A percentile compares a stretch with the other conserved stretches of the same genome.
phyloP scores from a whole-genome alignment of 768 basidiomycete species.

The Suillus discolor region DNA sequence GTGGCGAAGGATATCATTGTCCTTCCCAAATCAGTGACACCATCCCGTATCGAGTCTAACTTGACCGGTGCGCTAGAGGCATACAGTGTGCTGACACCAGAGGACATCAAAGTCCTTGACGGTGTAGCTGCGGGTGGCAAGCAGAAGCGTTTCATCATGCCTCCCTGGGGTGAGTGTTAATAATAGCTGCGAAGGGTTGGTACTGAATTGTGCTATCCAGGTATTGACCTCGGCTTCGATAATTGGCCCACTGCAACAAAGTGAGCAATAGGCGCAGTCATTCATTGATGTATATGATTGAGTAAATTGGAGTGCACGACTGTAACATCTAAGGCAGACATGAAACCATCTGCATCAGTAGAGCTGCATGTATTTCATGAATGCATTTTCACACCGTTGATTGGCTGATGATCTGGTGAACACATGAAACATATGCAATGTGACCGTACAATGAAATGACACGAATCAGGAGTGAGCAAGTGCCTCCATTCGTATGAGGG shows the following conservation, averaged over 20 bases:
- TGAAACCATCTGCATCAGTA: background rate
- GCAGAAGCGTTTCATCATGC: constrained; percentile 69
- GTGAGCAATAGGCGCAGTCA: background rate
- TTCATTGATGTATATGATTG: background rate
- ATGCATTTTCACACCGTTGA: background rate
- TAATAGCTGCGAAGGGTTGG: constrained; percentile 6
- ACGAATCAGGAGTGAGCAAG: background rate
- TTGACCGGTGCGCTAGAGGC: constrained; percentile 53
- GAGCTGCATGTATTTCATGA: background rate
- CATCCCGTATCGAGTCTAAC: constrained; percentile 65
- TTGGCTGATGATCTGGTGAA: background rate
- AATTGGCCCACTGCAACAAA: constrained; percentile 47
- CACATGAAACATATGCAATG: background rate
- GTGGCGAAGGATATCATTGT: constrained; percentile 66
- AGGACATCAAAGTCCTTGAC: constrained; percentile 60
- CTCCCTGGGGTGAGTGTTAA: constrained; percentile 64
- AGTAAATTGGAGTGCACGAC: background rate
- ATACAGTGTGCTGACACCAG: constrained; percentile 44
- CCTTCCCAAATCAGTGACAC: constrained; percentile 80
- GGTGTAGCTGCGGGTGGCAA: constrained; percentile 59
- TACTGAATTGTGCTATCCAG: constrained; percentile 34
- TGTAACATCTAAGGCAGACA: background rate
- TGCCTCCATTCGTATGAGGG: background rate
- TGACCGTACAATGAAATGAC: background rate
- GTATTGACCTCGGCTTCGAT: constrained; percentile 71